Conservation (phyloP, 2,329 filamentous ascomycete genomes). For the Stemphylium lycopersici region DNA sequence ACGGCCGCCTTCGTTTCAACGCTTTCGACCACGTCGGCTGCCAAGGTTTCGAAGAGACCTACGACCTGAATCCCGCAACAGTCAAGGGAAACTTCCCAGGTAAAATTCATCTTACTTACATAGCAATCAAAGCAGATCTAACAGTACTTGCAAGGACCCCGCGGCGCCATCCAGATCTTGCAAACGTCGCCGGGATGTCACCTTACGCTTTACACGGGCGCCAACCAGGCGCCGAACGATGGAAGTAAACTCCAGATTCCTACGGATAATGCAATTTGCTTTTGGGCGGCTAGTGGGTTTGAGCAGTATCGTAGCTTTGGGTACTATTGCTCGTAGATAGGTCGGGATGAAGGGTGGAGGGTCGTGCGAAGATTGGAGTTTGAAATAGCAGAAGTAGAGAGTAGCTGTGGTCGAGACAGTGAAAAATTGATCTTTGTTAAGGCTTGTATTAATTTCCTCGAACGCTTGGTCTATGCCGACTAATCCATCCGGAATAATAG, state of each 20-base stretch:
- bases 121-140: background rate
- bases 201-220: slow-evolving; percentile 10
- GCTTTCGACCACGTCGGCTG: slow-evolving; percentile 8
- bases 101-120: background rate
- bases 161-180: slow-evolving; percentile 4
- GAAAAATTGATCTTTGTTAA: too few species aligned
- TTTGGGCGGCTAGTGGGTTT: background rate
- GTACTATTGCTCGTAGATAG: slow-evolving; percentile 1
- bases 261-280: background rate
- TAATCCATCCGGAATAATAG: too few species aligned
- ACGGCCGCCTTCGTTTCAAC: slow-evolving; percentile 6
- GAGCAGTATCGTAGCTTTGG: slow-evolving; percentile 3
- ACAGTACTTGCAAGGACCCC: slow-evolving; percentile 3
- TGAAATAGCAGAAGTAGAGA: too few species aligned
- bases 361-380: background rate
- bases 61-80: slow-evolving; percentile 4
- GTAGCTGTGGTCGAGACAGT: too few species aligned
- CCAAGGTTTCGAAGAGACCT: slow-evolving; percentile 8
- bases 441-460: too few species aligned
- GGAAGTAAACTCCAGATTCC: background rate
- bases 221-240: slow-evolving; percentile 5
- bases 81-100: slow-evolving; percentile 12
- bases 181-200: slow-evolving; percentile 7
- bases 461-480: too few species aligned
- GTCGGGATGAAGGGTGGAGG: background rate